Conservation (phyloP, 164 flowering plant genomes). For the Chimonanthus praecox region DNA sequence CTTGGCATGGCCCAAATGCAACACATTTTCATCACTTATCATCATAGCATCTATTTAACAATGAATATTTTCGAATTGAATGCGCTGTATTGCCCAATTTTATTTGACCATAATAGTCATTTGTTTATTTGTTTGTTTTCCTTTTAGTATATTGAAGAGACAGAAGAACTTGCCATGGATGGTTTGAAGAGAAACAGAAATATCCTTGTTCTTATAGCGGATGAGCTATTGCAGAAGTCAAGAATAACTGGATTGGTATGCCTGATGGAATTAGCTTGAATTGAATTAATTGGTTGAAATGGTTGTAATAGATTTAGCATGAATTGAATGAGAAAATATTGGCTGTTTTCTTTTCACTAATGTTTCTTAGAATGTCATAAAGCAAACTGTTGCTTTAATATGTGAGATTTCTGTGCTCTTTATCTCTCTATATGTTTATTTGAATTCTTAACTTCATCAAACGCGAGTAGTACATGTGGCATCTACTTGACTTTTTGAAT, state of each 20-base stretch:
- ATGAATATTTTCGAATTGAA: too few relatives aligned
- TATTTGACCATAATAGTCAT: neutral
- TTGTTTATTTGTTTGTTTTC: conserved; percentile 1
- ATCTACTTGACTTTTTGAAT: too few relatives aligned
- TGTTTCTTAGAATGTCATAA: neutral
- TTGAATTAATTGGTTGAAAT: neutral
- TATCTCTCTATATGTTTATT: neutral
- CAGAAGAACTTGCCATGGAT: conserved; percentile 82
- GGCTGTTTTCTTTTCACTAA: neutral
- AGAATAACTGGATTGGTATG: conserved; percentile 91
- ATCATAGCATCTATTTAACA: too few relatives aligned
- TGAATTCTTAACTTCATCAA: too few relatives aligned
- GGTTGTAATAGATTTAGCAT: neutral
- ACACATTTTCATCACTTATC: too few relatives aligned
- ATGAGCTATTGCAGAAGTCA: conserved; percentile 58
- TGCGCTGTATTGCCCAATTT: too few relatives aligned
- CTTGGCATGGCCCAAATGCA: too few relatives aligned
- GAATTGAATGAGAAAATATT: neutral
- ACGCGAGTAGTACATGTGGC: too few relatives aligned
- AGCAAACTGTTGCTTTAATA: neutral
- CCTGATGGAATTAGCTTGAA: neutral
- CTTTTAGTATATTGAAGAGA: conserved; percentile 88
- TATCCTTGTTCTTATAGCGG: conserved; percentile 60
- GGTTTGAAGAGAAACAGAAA: conserved; percentile 71
- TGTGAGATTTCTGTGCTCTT: neutral